Base-by-base conservation (phyloP, 2,329 filamentous ascomycete species). In the Monascus ruber region DNA sequence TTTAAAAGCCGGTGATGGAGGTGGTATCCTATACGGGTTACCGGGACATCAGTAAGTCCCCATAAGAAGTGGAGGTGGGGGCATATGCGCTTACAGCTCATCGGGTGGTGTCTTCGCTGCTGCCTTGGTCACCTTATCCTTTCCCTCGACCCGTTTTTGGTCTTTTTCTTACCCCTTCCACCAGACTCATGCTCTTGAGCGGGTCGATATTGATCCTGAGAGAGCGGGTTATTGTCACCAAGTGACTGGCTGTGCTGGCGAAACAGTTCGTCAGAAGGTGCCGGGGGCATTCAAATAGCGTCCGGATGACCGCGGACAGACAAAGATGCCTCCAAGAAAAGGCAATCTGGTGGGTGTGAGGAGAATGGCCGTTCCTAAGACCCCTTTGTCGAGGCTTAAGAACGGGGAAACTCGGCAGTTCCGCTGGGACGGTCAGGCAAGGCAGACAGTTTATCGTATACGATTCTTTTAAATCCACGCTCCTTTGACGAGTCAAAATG, bases 261-360 rank as follows among this genome's bases (percentile, higher is more conserved):
- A 48, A 56, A 57, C 40, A 52, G 42, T 47, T 60, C 54, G 55
- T 62, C 62, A 49, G 59, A 59, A 41, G 56, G 55, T 52, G 53
- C 59, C 51, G 60, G 59, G 56, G 56, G 60, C 63, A 66, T 66
- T 55, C 59, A 65, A 64, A 52, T 55, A 48, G 48, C 33, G 38
- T 33, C 37, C 11, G 35, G 35, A 33, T 10, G 27, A 35, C 27
- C 26, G 26, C 9, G 9, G 10, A 31, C 34, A 17, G 17, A 17
- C n/a, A 17, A 50, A 44, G 43, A 47, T 47, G 49, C 56, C 56
- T 57, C 54, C 44, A 38, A 37, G 35, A 26, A 40, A 52, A 55
- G 55, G 53, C 56, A 49, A 49, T 27, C 5, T 11, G 24, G 33
- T 26, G 26, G 28, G 37, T 29, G 46, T 34, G 35, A 31, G 32